Base-by-base conservation (phyloP, 2,329 filamentous ascomycete species). In the Paracoccidioides lutzii region DNA sequence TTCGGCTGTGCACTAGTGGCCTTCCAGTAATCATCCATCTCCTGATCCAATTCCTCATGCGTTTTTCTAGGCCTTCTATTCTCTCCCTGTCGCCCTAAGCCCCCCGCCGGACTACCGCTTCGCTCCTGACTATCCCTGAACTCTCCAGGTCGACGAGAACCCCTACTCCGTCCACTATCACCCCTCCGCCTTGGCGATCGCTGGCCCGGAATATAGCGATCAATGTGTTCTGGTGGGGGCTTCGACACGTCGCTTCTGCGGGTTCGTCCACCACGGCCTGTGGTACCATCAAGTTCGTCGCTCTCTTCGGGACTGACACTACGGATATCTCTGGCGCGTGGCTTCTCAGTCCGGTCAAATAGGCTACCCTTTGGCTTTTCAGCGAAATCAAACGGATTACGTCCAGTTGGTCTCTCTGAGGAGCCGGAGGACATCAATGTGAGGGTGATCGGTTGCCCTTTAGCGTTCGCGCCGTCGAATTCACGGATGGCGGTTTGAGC, bases 21-120 rank as follows among this genome's bases (percentile, higher is more conserved):
- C 35, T 79, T 83, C 76, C 89, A 96, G 71, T 96, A 96, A 67
- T 95, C 88, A 35, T 85, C 89, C 90, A 96, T 96, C 73, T 96
- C 90, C n/a, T 88, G 88, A 69, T 96, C 90, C 43, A 96, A 77
- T 68, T 96, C 88, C 64, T 95, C 88, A 62, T 90, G 86, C 0
- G 90, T 95, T 79, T 95, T 95, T 72, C 82, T 85, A 2, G 83
- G 78, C 51, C 88, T 80, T 28, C 61, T 63, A 54, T 81, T 78
- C 15, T 74, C 76, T 49, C 75, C 75, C 37, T 73, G 61, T 71
- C 74, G 58, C 70, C 67, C 65, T 54, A 58, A 66, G 22, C 22
- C 22, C 57, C 56, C 60, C 43, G 57, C 58, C 32, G 55, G 57
- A 37, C 60, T 65, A 28, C 66, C 63, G 33, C 45, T 59, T 50